Percentiles rank a stretch among this genome's conserved stretches.
These are phyloP conservation scores for Pleurotus cornucopiae DNA, from an alignment of 768 basidiomycete genomes.

Conservation along the genomic window DNA sequence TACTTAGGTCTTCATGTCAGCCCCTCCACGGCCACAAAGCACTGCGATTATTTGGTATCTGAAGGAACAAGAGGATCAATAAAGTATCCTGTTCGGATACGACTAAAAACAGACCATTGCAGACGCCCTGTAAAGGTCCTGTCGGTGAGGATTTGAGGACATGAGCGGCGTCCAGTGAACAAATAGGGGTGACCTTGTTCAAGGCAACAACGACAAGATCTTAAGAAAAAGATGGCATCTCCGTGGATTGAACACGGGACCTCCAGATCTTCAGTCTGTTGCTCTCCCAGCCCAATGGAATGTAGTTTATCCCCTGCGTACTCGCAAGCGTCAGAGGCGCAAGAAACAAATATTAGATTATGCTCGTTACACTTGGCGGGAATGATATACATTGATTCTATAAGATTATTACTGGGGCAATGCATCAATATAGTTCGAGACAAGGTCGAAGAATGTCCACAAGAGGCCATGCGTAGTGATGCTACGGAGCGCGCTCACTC, in stretches of 20 bases:
- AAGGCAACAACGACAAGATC: background rate
- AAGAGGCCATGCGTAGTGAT: constrained; percentile 91
- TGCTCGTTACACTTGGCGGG: background rate
- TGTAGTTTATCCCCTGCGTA: background rate
- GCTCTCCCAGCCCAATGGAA: constrained; percentile 50
- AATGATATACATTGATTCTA: constrained; percentile 6
- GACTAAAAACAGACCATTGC: no score
- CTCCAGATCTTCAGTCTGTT: constrained; percentile 76
- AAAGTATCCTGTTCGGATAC: no score
- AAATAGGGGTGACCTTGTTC: no score
- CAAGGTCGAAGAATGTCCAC: constrained; percentile 91
- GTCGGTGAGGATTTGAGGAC: no score
- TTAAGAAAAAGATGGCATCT: constrained; percentile 48
- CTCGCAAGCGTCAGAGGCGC: no score
- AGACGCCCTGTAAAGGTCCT: no score
- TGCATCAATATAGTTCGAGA: constrained; percentile 67
- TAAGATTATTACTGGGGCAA: constrained; percentile 27
- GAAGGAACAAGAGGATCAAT: no score
- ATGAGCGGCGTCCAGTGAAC: no score
- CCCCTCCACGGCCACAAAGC: no score
- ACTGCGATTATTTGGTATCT: no score
- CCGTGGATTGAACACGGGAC: constrained; percentile 80
- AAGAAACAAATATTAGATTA: background rate
- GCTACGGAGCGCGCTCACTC: constrained; percentile 88
- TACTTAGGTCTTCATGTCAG: no score